phyloP scores from a whole-genome alignment of 345 rosid species.

The Salix caprea region DNA sequence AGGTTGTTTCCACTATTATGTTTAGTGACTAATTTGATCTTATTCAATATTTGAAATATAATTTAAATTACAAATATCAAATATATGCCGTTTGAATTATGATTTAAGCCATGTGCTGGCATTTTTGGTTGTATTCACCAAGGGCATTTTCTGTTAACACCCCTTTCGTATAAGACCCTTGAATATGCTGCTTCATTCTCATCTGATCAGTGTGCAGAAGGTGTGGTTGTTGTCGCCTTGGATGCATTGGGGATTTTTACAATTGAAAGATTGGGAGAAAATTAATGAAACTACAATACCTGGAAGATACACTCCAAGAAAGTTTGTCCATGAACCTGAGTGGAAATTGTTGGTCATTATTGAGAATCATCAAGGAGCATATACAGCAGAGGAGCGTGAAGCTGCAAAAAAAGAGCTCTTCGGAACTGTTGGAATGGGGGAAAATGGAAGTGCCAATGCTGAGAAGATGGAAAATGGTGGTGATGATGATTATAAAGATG shows the following conservation, averaged over 20 bases:
- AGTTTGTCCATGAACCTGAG: slow-evolving; percentile 79
- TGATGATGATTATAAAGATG: slow-evolving; percentile 75
- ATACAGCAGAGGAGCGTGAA: slow-evolving; percentile 95
- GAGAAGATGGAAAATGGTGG: slow-evolving; percentile 70
- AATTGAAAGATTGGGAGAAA: slow-evolving; percentile 90
- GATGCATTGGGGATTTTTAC: slow-evolving; percentile 93
- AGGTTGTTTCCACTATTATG: no score
- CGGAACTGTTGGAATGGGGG: slow-evolving; percentile 77
- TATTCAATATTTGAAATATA: no score
- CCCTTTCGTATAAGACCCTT: slow-evolving; percentile 46
- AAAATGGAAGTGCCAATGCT: slow-evolving; percentile 57
- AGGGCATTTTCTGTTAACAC: slow-evolving; percentile 89
- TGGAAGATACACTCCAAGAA: slow-evolving; percentile 91
- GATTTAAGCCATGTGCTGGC: no score
- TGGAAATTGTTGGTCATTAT: slow-evolving; percentile 71
- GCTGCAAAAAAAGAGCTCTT: slow-evolving; percentile 87
- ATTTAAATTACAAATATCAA: no score
- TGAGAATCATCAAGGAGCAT: slow-evolving; percentile 96
- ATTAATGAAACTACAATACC: slow-evolving; percentile 67
- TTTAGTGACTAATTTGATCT: no score
- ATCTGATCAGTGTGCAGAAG: slow-evolving; percentile 98
- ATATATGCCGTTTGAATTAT: no score
- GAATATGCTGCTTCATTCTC: slow-evolving; percentile 81
- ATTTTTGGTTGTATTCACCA: slow-evolving; percentile 75
- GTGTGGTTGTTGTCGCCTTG: slow-evolving; percentile 94